Evolutionary conservation across 1,284 basidiomycete genomes (phyloP).

Genomic region (Lentinula novae-zelandiae): DNA sequence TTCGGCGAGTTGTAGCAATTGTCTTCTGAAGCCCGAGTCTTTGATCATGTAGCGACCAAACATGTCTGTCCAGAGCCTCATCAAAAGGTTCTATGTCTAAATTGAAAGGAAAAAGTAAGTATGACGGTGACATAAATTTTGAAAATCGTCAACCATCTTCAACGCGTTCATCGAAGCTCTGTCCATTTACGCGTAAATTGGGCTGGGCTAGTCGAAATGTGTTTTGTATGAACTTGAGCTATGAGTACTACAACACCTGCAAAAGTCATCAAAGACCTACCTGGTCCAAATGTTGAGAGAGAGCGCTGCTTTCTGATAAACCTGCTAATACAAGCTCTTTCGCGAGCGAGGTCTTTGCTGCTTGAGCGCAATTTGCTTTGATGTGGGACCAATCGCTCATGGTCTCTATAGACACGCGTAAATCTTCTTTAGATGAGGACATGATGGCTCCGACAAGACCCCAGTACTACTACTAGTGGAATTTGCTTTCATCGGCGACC

Average conservation of each 20-base stretch:
- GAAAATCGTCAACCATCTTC: not conserved
- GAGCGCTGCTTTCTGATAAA: not conserved
- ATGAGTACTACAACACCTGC: not conserved
- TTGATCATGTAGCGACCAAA: constrained; percentile 9
- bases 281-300: constrained; percentile 6
- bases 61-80: constrained; percentile 7
- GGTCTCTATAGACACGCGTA: constrained; percentile 7
- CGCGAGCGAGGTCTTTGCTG: not conserved
- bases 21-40: constrained; percentile 9
- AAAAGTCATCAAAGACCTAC: not conserved
- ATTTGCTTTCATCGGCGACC: not conserved
- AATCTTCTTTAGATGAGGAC: constrained; percentile 5
- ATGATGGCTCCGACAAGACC: not conserved
- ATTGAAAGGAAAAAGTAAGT: not conserved
- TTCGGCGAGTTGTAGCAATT: constrained; percentile 1
- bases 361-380: constrained; percentile 4
- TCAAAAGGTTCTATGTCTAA: constrained; percentile 7
- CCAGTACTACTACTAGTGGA: no score
- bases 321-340: not conserved
- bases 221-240: not conserved
- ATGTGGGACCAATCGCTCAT: constrained; percentile 3
- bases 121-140: not conserved
- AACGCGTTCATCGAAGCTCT: constrained; percentile 2
- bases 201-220: constrained; percentile 6
- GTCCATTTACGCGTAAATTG: constrained; percentile 7